phyloP scores from a whole-genome alignment of 495 filamentous ascomycete genomes.

The Rusavskia elegans region DNA sequence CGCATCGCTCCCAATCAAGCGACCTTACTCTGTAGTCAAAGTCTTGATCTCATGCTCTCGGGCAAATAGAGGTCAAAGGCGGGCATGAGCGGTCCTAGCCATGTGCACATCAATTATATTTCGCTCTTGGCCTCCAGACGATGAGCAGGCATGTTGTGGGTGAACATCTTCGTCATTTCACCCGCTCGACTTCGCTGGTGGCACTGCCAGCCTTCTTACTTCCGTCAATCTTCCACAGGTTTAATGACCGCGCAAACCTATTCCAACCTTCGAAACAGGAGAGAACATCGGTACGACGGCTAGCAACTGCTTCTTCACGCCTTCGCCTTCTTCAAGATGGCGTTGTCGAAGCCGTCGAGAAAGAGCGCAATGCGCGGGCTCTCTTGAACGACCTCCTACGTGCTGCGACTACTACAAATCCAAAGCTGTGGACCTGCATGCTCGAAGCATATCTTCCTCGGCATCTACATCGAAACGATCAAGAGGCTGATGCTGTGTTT shows the following conservation, averaged over 20 bases:
- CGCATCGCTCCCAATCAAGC: no score
- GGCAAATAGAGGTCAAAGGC: background rate
- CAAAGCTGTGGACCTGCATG: constrained; percentile 24
- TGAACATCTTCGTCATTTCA: background rate
- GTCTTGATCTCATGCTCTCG: background rate
- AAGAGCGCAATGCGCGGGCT: background rate
- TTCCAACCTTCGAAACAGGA: background rate
- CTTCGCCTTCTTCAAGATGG: background rate
- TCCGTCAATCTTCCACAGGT: background rate
- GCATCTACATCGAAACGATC: constrained; percentile 14
- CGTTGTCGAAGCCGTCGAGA: background rate
- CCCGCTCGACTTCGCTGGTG: background rate
- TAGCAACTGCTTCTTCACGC: background rate
- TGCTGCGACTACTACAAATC: constrained; percentile 7
- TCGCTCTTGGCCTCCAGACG: background rate
- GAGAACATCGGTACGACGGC: background rate
- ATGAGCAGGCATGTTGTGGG: background rate
- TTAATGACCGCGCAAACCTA: background rate
- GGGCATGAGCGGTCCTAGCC: background rate
- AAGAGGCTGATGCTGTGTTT: background rate
- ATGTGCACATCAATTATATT: background rate
- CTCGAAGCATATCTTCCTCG: constrained; percentile 29
- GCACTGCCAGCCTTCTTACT: background rate
- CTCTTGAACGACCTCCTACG: background rate
- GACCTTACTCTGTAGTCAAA: background rate